phyloP scores from a whole-genome alignment of 345 rosid species.

The Arabis alpina region DNA sequence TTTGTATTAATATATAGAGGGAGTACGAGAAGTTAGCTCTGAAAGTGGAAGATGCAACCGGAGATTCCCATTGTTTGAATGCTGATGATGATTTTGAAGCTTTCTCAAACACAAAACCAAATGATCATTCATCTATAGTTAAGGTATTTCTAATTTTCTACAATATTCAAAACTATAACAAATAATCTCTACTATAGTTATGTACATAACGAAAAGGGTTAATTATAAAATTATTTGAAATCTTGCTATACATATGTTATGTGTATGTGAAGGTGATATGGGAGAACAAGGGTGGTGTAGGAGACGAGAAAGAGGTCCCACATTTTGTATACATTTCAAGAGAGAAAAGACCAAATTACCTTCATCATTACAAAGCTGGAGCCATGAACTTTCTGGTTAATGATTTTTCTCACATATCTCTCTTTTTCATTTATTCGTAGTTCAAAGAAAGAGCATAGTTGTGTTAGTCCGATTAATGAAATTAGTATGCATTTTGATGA shows the following conservation, averaged over 20 bases:
- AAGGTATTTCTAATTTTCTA: conserved; percentile 49
- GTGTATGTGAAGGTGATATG: conserved; percentile 51
- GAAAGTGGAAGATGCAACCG: conserved; percentile 50
- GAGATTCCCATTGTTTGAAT: conserved; percentile 26
- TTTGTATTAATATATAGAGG: conserved; percentile 35
- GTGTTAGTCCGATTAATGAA: not conserved
- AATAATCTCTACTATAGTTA: not conserved
- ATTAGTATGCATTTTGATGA: too few relatives aligned
- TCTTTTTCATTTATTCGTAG: not conserved
- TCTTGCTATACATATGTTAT: not conserved
- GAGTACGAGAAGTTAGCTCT: conserved; percentile 53
- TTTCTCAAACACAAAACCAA: conserved; percentile 46
- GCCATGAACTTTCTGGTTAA: conserved; percentile 76
- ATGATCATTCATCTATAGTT: conserved; percentile 60
- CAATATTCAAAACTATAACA: not conserved
- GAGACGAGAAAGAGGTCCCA: conserved; percentile 52
- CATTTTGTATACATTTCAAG: conserved; percentile 66
- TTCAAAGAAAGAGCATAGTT: too few relatives aligned
- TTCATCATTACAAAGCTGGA: conserved; percentile 73
- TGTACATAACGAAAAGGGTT: not conserved
- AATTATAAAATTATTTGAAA: not conserved
- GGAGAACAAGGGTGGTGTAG: conserved; percentile 49
- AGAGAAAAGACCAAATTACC: conserved; percentile 59
- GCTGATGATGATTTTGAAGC: conserved; percentile 45
- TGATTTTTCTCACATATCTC: not conserved